A percentile compares a stretch with the other conserved stretches of the same genome.
These are phyloP conservation scores for Diplodia seriata DNA, from an alignment of 2,329 filamentous ascomycete genomes.

Conservation along the genomic window DNA sequence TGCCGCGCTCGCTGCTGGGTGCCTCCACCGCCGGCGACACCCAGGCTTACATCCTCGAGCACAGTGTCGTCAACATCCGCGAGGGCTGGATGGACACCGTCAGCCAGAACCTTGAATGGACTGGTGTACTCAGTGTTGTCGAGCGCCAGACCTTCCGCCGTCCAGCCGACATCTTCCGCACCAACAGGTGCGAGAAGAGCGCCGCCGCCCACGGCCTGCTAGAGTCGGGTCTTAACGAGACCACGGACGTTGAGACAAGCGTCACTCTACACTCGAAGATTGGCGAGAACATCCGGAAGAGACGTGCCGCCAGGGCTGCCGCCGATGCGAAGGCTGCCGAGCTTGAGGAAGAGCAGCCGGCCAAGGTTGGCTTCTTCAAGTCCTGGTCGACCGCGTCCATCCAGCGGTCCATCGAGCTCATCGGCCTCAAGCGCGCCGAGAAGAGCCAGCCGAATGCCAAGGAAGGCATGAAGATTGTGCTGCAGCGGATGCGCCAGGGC, in stretches of 20 bases:
- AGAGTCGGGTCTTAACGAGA: conserved; percentile 40
- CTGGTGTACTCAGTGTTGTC: conserved; percentile 77
- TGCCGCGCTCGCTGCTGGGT: conserved; percentile 73
- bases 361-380: conserved; percentile 63
- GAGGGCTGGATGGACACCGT: conserved; percentile 85
- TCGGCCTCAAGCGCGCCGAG: conserved; percentile 77
- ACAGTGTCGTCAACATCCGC: conserved; percentile 76
- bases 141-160: conserved; percentile 75
- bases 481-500: conserved; percentile 72
- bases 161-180: conserved; percentile 41
- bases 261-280: conserved; percentile 76
- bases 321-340: conserved; percentile 49
- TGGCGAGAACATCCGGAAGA: conserved; percentile 68
- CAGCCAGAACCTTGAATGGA: conserved; percentile 81
- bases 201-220: conserved; percentile 41
- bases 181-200: conserved; percentile 37
- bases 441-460: conserved; percentile 81
- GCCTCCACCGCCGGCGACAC: conserved; percentile 66
- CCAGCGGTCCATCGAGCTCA: conserved; percentile 78
- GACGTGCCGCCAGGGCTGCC: conserved; percentile 53
- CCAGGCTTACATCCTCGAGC: conserved; percentile 82
- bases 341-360: conserved; percentile 54
- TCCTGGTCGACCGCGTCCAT: conserved; percentile 74
- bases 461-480: conserved; percentile 82
- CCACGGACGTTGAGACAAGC: conserved; percentile 74